A percentile compares a stretch with the other conserved stretches of the same genome.
Conservation (phyloP, 257 asterid genomes). For the Solanum ossicruentum region DNA sequence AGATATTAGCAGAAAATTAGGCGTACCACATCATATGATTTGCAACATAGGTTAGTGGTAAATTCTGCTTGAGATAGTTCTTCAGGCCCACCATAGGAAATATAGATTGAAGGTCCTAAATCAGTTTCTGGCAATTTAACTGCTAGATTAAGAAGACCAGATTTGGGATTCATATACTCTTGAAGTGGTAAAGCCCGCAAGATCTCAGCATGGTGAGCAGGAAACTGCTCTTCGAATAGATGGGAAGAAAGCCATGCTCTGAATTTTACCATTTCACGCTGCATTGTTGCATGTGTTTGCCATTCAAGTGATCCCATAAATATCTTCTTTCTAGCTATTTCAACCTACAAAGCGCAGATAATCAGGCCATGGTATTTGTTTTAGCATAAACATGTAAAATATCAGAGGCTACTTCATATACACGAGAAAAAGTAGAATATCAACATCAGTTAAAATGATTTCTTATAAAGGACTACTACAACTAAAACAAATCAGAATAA, state of each 20-base stretch:
- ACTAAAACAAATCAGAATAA: not conserved
- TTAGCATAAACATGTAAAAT: not conserved
- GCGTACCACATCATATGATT: slow-evolving; percentile 79
- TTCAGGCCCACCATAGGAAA: slow-evolving; percentile 70
- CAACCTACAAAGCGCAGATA: slow-evolving; percentile 48
- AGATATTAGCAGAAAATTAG: not conserved
- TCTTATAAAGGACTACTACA: not conserved
- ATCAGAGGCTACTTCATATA: not conserved
- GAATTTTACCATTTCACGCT: slow-evolving; percentile 45
- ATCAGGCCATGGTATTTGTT: not conserved
- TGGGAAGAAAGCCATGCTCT: slow-evolving; percentile 78
- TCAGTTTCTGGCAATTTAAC: slow-evolving; percentile 51
- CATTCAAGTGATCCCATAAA: slow-evolving; percentile 79
- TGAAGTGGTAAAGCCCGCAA: slow-evolving; percentile 67
- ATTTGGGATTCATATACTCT: slow-evolving; percentile 66
- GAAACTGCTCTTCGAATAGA: slow-evolving; percentile 71
- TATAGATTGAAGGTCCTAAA: slow-evolving; percentile 72
- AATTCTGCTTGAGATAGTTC: slow-evolving; percentile 58
- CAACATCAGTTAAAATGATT: not conserved
- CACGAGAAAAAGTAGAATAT: not conserved
- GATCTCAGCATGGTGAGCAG: slow-evolving; percentile 60
- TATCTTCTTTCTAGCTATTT: slow-evolving; percentile 50
- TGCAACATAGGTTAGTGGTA: slow-evolving; percentile 59
- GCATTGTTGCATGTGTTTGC: slow-evolving; percentile 51
- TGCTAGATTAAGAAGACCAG: slow-evolving; percentile 77